A percentile compares a stretch with the other conserved stretches of the same genome.
Conservation (phyloP, 768 basidiomycete genomes). For the Tulasnella calospora region DNA sequence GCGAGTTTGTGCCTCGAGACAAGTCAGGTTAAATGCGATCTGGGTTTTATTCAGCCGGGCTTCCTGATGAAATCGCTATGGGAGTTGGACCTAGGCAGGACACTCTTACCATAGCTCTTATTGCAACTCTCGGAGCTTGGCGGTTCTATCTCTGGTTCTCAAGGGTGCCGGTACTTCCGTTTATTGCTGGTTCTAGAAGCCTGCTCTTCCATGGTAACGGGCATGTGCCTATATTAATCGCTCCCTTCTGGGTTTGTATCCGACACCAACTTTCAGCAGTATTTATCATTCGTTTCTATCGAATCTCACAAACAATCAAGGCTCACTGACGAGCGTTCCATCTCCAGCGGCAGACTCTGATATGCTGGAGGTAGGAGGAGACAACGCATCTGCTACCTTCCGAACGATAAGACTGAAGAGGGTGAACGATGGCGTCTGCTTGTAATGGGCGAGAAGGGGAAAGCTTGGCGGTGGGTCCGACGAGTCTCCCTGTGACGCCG, state of each 20-base stretch:
- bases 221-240: neutral
- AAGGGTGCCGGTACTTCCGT: conserved; percentile 56
- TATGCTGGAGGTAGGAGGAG: conserved; percentile 29
- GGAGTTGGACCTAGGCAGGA: neutral
- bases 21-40: too few species aligned
- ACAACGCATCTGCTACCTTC: conserved; percentile 33
- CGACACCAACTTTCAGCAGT: neutral
- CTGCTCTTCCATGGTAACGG: conserved; percentile 14
- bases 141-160: conserved; percentile 47
- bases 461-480: conserved; percentile 34
- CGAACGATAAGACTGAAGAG: conserved; percentile 60
- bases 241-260: neutral
- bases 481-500: neutral
- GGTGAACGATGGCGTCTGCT: conserved; percentile 60
- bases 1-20: too few species aligned
- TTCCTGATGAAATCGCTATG: neutral
- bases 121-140: conserved; percentile 46
- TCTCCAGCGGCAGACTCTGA: neutral
- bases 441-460: conserved; percentile 56
- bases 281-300: too few species aligned
- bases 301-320: neutral
- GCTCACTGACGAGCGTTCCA: neutral
- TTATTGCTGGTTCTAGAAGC: conserved; percentile 48
- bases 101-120: conserved; percentile 38
- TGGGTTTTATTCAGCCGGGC: too few species aligned